Percentiles rank a stretch among this genome's conserved stretches.
Conservation (phyloP, 495 filamentous ascomycete genomes). For the Penicilliopsis zonata region DNA sequence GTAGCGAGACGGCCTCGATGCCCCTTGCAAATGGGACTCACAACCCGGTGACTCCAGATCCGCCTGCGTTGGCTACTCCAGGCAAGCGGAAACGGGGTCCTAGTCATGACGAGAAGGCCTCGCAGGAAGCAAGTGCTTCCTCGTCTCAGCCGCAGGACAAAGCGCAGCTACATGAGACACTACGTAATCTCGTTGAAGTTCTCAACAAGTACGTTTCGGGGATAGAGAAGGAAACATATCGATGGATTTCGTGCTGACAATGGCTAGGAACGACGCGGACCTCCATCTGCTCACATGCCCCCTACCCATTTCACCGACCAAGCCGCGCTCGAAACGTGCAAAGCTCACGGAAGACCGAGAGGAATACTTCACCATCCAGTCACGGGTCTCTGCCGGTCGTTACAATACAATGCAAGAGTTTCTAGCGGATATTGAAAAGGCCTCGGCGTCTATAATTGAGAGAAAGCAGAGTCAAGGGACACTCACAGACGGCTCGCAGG, state of each 20-base stretch:
- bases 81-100: conserved; percentile 35
- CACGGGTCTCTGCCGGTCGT: conserved; percentile 24
- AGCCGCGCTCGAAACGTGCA: conserved; percentile 36
- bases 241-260: conserved; percentile 9
- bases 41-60: conserved; percentile 19
- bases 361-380: conserved; percentile 23
- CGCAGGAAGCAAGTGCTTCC: conserved; percentile 14
- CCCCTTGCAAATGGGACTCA: conserved; percentile 26
- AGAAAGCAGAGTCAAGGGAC: conserved; percentile 22
- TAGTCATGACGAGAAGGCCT: conserved; percentile 25
- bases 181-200: conserved; percentile 29
- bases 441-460: conserved; percentile 32
- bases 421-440: conserved; percentile 36
- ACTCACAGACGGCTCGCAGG: conserved; percentile 10
- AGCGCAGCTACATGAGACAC: conserved; percentile 24
- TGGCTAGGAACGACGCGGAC: conserved; percentile 27
- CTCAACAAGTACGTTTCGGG: conserved; percentile 19
- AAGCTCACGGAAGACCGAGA: conserved; percentile 32
- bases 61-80: conserved; percentile 22
- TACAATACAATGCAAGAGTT: conserved; percentile 38
- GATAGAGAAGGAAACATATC: no score
- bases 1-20: conserved; percentile 20
- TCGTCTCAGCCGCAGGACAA: conserved; percentile 18
- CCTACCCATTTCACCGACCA: conserved; percentile 26
- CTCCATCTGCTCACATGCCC: conserved; percentile 31